Evolutionary conservation across 2,329 filamentous ascomycete species (phyloP), one percentile per base, ranked within the genome.

Genomic region (Beauveria asiatica): DNA sequence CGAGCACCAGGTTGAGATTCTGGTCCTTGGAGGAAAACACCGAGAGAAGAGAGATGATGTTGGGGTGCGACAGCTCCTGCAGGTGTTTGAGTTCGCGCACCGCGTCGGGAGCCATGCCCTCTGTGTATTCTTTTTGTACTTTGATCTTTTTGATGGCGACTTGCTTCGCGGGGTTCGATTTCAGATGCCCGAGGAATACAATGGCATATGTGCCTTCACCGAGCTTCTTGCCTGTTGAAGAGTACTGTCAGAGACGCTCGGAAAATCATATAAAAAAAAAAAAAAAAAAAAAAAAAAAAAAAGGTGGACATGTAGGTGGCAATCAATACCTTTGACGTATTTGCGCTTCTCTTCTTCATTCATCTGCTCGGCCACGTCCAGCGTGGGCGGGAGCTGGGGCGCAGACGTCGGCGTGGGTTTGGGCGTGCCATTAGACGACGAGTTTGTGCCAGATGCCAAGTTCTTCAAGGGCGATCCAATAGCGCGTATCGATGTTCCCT

Each of bases 181-280:
- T 84, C 50, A 94, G 82, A 74, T 93, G 89, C 57, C 92, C 94
- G 57, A 92, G 85, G 78, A 92, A 97, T 69, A 99, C 94, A 69
- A 95, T 87, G 71, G 94, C 94, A 73, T 99, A 99, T 64, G 94
- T 97, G 78, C 94, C 94, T 75, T 96, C 91, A 73, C 94, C 94
- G 62, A 99, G 84, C 71, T 94, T 94, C 72, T 89, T 92, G 69
- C 90, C 90, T 91, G 65, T 52, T 57, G 11, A 19, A 17, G 13
- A 23, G n/a, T 25, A n/a, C 0, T 45, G 55, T 59, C 21, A 62
- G 45, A 39, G 10, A 19, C 23, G 46, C 16, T 45, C n/a, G 6
- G 49, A 7, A 5, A 5, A 17, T 50, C 33, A 3, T 11, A 13
- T n/a, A n/a, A n/a, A n/a, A n/a, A n/a, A n/a, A n/a, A n/a, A n/a